Conservation (phyloP, 352 stramenopile genomes). For the Phytophthora syringae region DNA sequence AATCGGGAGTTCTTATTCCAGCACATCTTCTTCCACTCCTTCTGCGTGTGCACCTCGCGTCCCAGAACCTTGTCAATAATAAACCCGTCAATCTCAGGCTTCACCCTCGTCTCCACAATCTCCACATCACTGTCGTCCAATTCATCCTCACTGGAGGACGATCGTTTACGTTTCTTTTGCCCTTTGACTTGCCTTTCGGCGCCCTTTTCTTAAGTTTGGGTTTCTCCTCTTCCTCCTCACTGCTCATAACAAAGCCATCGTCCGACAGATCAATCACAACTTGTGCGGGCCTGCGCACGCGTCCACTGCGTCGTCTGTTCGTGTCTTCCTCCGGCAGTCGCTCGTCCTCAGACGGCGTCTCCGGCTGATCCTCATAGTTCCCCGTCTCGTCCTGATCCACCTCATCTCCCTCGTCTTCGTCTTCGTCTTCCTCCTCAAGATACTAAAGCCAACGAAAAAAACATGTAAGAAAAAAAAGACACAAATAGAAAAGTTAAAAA, state of each 20-base stretch:
- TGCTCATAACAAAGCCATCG: conserved; percentile 42
- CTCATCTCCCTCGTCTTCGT: conserved; percentile 34
- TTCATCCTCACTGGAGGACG: conserved; percentile 34
- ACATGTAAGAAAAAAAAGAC: conserved; percentile 12
- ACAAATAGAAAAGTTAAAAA: conserved; percentile 15
- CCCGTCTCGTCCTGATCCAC: conserved; percentile 44
- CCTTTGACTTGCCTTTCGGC: conserved; percentile 29
- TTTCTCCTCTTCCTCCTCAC: conserved; percentile 48
- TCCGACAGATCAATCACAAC: conserved; percentile 39
- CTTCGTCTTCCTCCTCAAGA: conserved; percentile 18
- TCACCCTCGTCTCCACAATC: conserved; percentile 31
- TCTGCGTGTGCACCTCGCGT: conserved; percentile 77
- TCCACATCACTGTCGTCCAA: conserved; percentile 32
- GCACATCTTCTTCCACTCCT: conserved; percentile 83
- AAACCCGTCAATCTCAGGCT: conserved; percentile 67
- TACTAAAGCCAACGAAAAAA: conserved; percentile 24
- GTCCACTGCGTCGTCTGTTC: conserved; percentile 48
- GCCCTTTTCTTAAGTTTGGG: conserved; percentile 37
- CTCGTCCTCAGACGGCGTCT: conserved; percentile 37
- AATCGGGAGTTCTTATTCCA: conserved; percentile 79
- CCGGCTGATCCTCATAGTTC: conserved; percentile 46
- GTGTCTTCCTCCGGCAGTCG: conserved; percentile 26
- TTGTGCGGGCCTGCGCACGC: conserved; percentile 33
- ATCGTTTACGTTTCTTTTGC: conserved; percentile 36
- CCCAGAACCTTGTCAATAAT: conserved; percentile 87